phyloP scores from a whole-genome alignment of 1,139 yeast species.

The Candida dubliniensis region DNA sequence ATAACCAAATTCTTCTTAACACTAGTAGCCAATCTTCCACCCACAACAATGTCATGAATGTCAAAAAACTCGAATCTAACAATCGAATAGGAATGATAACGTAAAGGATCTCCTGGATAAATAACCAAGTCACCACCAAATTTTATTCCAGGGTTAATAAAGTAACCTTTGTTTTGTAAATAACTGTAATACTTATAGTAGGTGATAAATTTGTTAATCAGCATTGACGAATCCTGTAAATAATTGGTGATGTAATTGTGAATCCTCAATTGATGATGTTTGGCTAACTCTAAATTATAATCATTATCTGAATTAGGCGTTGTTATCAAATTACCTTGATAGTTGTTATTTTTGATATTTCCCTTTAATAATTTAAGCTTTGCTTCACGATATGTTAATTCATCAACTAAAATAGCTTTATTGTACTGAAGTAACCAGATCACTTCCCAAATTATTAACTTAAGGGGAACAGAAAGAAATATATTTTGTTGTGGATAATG shows the following conservation, averaged over 20 bases:
- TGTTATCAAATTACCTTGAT: slow-evolving; percentile 9
- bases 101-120: slow-evolving; percentile 91
- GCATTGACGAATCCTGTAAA: slow-evolving; percentile 2
- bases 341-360: not conserved
- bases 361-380: not conserved
- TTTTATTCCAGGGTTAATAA: slow-evolving; percentile 77
- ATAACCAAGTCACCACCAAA: slow-evolving; percentile 90
- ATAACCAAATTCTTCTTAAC: slow-evolving; percentile 86
- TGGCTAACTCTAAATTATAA: slow-evolving; percentile 10
- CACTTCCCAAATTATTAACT: slow-evolving; percentile 71
- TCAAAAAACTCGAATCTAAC: slow-evolving; percentile 52
- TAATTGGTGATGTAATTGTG: slow-evolving; percentile 10
- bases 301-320: slow-evolving; percentile 10
- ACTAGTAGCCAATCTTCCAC: slow-evolving; percentile 89
- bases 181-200: slow-evolving; percentile 27
- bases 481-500: slow-evolving; percentile 89
- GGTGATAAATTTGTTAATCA: slow-evolving; percentile 7
- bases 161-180: slow-evolving; percentile 51
- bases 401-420: slow-evolving; percentile 38
- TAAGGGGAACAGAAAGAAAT: slow-evolving; percentile 79
- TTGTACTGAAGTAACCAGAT: slow-evolving; percentile 57
- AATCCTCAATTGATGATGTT: slow-evolving; percentile 8
- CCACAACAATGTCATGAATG: slow-evolving; percentile 63
- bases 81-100: slow-evolving; percentile 67
- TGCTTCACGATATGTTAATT: slow-evolving; percentile 17